Evolutionary conservation across 805 yeast species (phyloP).

Genomic region (Yamadazyma scolyti): DNA sequence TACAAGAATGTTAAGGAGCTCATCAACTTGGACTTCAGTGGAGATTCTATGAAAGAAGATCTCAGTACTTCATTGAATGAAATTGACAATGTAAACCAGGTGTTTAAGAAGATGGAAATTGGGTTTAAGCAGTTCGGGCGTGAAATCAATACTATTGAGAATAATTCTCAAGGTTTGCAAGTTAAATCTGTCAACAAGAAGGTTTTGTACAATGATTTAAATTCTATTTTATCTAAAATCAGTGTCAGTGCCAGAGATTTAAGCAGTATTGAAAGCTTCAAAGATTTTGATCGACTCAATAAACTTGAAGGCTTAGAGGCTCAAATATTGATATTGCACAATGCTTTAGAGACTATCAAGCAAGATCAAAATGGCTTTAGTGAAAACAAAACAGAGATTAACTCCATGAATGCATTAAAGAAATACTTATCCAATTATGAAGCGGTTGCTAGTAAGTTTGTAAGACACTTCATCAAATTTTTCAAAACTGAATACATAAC

Average conservation of each 20-base stretch:
- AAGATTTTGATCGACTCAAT: constrained; percentile 45
- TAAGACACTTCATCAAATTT: constrained; percentile 41
- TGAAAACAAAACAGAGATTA: constrained; percentile 35
- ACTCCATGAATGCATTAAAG: constrained; percentile 66
- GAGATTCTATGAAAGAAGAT: constrained; percentile 28
- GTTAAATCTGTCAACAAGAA: constrained; percentile 80
- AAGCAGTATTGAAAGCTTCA: constrained; percentile 40
- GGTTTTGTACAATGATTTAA: constrained; percentile 64
- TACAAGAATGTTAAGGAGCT: constrained; percentile 55
- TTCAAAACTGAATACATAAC: constrained; percentile 28
- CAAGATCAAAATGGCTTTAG: constrained; percentile 24
- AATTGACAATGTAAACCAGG: constrained; percentile 30
- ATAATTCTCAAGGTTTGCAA: constrained; percentile 77
- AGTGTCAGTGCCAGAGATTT: constrained; percentile 58
- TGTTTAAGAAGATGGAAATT: constrained; percentile 39
- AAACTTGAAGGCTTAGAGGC: constrained; percentile 48
- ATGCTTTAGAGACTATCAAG: constrained; percentile 63
- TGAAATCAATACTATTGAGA: constrained; percentile 69
- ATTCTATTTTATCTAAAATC: constrained; percentile 66
- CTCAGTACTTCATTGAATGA: constrained; percentile 30
- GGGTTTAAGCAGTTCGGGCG: constrained; percentile 46
- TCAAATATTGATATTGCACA: constrained; percentile 52
- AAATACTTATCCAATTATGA: constrained; percentile 65
- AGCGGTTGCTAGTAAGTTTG: constrained; percentile 48
- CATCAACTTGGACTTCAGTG: constrained; percentile 32